Base-by-base conservation (phyloP, 805 yeast species). In the Isabelozyma pseudorhagii region DNA sequence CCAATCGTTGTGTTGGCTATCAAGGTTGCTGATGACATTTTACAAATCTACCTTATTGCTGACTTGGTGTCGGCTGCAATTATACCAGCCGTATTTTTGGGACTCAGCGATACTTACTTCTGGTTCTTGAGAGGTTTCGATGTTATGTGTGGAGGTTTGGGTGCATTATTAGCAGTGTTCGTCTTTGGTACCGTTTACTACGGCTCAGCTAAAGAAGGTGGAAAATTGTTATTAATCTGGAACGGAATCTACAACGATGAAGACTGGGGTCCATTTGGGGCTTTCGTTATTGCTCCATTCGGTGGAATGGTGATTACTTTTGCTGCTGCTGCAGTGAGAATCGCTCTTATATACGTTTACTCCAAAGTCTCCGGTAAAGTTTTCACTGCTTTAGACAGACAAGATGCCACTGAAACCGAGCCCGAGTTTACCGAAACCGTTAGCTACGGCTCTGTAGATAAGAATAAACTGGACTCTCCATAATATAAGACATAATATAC, bases 251-350 rank as follows among this genome's bases (percentile, higher is more conserved):
- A 92, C 61, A 72, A 78, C 53, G 72, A 80, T 5, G 80, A 78
- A 45, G 97, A 92, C 63, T 92, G 97, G 97, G 89, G 96, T 59
- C 84, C 96, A 0, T 92, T 92, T 71, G 97, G 96, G 21, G 97
- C 97, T 1, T 92, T 92, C 68, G 93, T 88, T 6, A 87, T 85
- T 53, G 94, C 97, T 1, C 97, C 97, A 5, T 76, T 84, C 40
- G 96, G 93, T 27, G 90, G 93, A 9, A 54, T 91, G 2, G 53
- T 85, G 5, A 72, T 84, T 52, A 84, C 88, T 2, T 66, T 80
- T 11, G 58, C 74, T 28, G 74, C 77, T 42, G 77, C 87, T 27
- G 84, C 60, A 3, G 21, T 75, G 13, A 77, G 94, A 67, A 62
- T 80, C 36, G 49, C 61, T 1, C 51, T 57, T 13, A 52, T 55